These are phyloP conservation scores for Stephania cephalantha DNA, from an alignment of 164 flowering plant genomes.

Conservation along the genomic window DNA sequence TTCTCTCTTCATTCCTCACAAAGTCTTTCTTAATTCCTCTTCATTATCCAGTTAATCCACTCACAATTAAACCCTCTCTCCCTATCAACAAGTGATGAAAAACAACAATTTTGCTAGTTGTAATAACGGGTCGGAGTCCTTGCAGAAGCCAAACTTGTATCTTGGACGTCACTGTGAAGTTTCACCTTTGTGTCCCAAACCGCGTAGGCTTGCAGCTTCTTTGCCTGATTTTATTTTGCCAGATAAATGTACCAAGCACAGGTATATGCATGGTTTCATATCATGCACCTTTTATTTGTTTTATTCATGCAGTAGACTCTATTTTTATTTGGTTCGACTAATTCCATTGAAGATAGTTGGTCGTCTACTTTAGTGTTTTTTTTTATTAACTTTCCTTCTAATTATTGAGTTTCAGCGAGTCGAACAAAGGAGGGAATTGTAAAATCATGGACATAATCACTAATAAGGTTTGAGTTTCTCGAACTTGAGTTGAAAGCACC, in stretches of 20 bases:
- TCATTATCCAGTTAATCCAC: neutral
- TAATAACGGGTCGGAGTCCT: slow-evolving; percentile 9
- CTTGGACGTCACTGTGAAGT: slow-evolving; percentile 11
- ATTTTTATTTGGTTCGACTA: too few relatives aligned
- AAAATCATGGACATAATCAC: slow-evolving; percentile 28
- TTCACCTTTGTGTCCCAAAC: slow-evolving; percentile 51
- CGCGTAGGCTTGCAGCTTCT: slow-evolving; percentile 35
- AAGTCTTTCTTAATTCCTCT: neutral
- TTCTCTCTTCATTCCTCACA: neutral
- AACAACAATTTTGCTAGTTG: slow-evolving; percentile 26
- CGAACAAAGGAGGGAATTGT: slow-evolving; percentile 29
- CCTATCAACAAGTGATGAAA: slow-evolving; percentile 31
- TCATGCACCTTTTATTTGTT: neutral
- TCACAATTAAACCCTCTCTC: neutral
- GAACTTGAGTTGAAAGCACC: neutral
- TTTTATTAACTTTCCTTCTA: too few relatives aligned
- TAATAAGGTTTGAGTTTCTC: slow-evolving; percentile 31
- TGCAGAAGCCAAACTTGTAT: slow-evolving; percentile 9
- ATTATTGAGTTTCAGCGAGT: slow-evolving; percentile 25
- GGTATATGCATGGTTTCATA: slow-evolving; percentile 15
- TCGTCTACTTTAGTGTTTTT: neutral
- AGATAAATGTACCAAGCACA: slow-evolving; percentile 33
- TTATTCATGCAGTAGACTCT: neutral
- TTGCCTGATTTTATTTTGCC: slow-evolving; percentile 46
- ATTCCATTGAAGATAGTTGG: too few relatives aligned